These are phyloP conservation scores for Entoloma clypeatum DNA, from an alignment of 1,284 basidiomycete species.

Conservation along the genomic window DNA sequence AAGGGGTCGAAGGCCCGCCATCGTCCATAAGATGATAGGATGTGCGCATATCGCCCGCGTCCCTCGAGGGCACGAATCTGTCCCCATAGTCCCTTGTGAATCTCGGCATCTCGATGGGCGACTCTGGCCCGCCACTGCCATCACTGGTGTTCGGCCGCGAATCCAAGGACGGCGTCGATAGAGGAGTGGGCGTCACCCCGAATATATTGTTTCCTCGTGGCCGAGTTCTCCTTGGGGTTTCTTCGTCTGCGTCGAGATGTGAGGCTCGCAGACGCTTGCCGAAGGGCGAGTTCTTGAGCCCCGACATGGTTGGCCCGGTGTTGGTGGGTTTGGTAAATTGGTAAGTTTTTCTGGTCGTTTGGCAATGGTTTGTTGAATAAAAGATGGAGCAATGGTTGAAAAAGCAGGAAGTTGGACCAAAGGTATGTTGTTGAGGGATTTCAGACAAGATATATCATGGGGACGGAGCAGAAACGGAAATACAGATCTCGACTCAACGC, in stretches of 20 bases:
- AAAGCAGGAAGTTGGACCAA: no score
- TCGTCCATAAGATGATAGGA: slow-evolving; percentile 76
- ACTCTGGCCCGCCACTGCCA: slow-evolving; percentile 48
- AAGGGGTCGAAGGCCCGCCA: slow-evolving; percentile 59
- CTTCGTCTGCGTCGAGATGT: slow-evolving; percentile 54
- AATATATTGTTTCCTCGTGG: slow-evolving; percentile 54
- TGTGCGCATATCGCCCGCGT: slow-evolving; percentile 69
- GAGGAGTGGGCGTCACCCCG: slow-evolving; percentile 37
- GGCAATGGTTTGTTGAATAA: slow-evolving; percentile 3
- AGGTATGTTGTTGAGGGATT: no score
- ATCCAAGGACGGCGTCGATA: slow-evolving; percentile 53
- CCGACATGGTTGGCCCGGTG: slow-evolving; percentile 47
- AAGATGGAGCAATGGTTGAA: no score
- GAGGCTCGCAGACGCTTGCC: slow-evolving; percentile 72
- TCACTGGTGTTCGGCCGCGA: slow-evolving; percentile 53
- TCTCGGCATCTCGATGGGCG: slow-evolving; percentile 42
- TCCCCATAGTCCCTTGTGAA: slow-evolving; percentile 63
- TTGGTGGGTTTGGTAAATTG: no score
- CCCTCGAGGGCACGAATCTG: slow-evolving; percentile 71
- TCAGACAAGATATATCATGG: no score
- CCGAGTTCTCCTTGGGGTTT: slow-evolving; percentile 47
- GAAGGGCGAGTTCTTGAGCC: slow-evolving; percentile 76
- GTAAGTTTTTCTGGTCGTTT: slow-evolving; percentile 4
- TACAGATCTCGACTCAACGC: no score
- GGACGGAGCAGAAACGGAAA: no score